These are phyloP conservation scores for Metschnikowia reukaufii DNA, from an alignment of 805 yeast genomes.

Conservation along the genomic window DNA sequence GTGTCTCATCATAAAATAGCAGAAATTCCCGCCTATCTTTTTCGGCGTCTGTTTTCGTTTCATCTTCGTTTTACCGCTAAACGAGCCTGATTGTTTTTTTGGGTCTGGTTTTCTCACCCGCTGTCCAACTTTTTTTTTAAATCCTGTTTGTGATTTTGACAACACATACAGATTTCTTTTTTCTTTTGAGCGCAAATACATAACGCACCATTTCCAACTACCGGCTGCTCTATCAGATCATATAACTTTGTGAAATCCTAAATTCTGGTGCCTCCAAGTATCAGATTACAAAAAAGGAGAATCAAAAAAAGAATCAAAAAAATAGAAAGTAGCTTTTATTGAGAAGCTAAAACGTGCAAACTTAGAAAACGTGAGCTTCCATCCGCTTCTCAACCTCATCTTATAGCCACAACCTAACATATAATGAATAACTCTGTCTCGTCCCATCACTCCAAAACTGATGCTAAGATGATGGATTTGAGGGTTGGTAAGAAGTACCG, in stretches of 20 bases:
- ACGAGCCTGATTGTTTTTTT: background rate
- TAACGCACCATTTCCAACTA: background rate
- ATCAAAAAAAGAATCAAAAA: background rate
- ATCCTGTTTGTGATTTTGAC: background rate
- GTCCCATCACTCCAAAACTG: conserved; percentile 17
- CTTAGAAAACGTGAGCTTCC: background rate
- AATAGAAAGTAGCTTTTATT: background rate
- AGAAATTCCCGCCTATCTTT: background rate
- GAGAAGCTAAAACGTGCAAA: background rate
- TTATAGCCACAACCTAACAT: background rate
- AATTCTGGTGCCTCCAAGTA: background rate
- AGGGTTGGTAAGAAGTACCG: conserved; percentile 93
- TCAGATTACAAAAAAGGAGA: background rate
- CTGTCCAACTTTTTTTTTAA: conserved; percentile 4
- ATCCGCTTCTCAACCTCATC: background rate
- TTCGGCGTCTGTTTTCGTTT: background rate
- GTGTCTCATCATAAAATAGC: background rate
- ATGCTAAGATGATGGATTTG: conserved; percentile 49
- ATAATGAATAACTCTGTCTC: conserved; percentile 19
- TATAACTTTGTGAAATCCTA: background rate
- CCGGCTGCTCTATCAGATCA: background rate
- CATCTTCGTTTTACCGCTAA: conserved; percentile 1
- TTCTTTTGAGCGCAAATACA: background rate
- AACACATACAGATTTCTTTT: background rate
- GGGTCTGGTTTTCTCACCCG: conserved; percentile 1